A percentile compares a stretch with the other conserved stretches of the same genome.
phyloP scores from a whole-genome alignment of 495 filamentous ascomycete genomes.

The Hypomontagnella submonticulosa region DNA sequence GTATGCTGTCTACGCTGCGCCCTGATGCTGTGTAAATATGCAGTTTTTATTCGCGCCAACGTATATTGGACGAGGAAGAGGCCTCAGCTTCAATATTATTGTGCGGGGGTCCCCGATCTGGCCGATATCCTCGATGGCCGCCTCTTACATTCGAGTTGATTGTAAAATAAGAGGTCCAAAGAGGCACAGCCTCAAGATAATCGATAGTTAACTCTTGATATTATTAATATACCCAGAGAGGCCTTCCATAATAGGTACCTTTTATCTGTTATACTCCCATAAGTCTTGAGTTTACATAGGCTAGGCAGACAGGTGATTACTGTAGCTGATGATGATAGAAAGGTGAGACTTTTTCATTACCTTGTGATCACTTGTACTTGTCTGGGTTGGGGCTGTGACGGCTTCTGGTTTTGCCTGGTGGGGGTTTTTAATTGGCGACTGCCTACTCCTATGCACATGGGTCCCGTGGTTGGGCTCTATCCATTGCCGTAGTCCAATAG shows the following conservation, averaged over 20 bases:
- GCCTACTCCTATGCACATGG: constrained; percentile 26
- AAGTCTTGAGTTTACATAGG: constrained; percentile 6
- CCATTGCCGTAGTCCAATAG: too few relatives aligned
- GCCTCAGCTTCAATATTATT: constrained; percentile 27
- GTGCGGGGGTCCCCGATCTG: constrained; percentile 40
- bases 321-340: constrained; percentile 28
- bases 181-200: constrained; percentile 8
- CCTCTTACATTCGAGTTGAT: background rate
- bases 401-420: constrained; percentile 26
- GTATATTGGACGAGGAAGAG: constrained; percentile 10
- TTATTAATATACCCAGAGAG: background rate
- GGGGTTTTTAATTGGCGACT: constrained; percentile 35
- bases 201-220: background rate
- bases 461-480: constrained; percentile 23
- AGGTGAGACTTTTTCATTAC: constrained; percentile 37
- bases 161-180: background rate
- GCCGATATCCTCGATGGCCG: constrained; percentile 4
- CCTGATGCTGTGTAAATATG: constrained; percentile 22
- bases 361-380: constrained; percentile 37
- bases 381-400: constrained; percentile 36
- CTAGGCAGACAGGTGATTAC: constrained; percentile 35
- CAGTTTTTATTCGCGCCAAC: constrained; percentile 15
- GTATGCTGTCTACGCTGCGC: constrained; percentile 23
- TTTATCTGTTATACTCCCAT: background rate
- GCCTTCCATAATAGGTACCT: background rate